Percentiles rank a stretch among this genome's conserved stretches.
These are phyloP conservation scores for Aspergillus sclerotiicarbonarius DNA, from an alignment of 495 filamentous ascomycete species.

Conservation along the genomic window DNA sequence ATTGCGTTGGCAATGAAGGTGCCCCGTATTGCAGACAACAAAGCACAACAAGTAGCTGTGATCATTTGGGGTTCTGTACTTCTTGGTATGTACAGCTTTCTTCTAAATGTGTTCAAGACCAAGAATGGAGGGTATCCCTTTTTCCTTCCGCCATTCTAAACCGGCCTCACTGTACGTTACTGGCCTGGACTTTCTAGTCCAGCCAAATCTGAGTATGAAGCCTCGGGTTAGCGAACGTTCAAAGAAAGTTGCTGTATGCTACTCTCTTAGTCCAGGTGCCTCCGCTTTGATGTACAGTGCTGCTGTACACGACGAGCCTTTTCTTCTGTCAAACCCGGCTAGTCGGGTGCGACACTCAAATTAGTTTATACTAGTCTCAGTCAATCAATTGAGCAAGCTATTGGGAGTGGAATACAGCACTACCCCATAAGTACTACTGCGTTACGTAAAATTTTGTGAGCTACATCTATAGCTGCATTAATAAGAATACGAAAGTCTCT, in stretches of 20 bases:
- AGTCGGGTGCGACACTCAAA: too few species aligned
- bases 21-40: slow-evolving; percentile 76
- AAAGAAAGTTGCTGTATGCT: background rate
- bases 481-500: too few species aligned
- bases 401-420: too few species aligned
- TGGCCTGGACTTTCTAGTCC: background rate
- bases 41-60: slow-evolving; percentile 76
- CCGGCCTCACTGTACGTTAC: background rate
- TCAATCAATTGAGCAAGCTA: too few species aligned
- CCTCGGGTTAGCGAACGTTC: background rate
- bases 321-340: too few species aligned
- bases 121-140: slow-evolving; percentile 98
- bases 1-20: slow-evolving; percentile 90
- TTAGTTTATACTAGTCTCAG: too few species aligned
- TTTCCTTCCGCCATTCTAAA: slow-evolving; percentile 83
- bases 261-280: too few species aligned
- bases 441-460: too few species aligned
- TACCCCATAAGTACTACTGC: too few species aligned
- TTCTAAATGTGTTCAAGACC: slow-evolving; percentile 86
- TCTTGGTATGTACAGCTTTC: slow-evolving; percentile 84
- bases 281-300: too few species aligned
- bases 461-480: too few species aligned
- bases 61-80: slow-evolving; percentile 78
- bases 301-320: too few species aligned
- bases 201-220: slow-evolving; percentile 5